Percentiles rank a stretch among this genome's conserved stretches.
Evolutionary conservation across 2,329 filamentous ascomycete genomes (phyloP).

Genomic region (Proliferodiscus dingleyae): DNA sequence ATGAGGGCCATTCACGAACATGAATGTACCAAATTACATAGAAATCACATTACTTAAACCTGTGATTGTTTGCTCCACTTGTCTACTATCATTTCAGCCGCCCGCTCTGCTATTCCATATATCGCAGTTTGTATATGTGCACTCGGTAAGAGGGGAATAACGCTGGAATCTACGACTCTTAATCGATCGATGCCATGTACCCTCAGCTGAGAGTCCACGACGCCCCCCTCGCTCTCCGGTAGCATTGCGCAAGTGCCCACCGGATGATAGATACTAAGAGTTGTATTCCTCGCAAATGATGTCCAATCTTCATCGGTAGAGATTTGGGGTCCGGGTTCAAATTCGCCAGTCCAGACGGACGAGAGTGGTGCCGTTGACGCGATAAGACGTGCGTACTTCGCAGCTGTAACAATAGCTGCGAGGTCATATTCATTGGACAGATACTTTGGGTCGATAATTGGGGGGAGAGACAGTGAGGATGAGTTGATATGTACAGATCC

Average conservation of each 20-base stretch:
- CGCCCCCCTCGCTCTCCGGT: slow-evolving; percentile 10
- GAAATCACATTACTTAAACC: no score
- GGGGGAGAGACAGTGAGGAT: slow-evolving; percentile 33
- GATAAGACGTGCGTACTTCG: slow-evolving; percentile 17
- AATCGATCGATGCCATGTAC: slow-evolving; percentile 10
- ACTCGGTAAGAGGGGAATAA: slow-evolving; percentile 9
- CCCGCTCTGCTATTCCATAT: slow-evolving; percentile 11
- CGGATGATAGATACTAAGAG: slow-evolving; percentile 9
- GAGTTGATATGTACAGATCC: slow-evolving; percentile 52
- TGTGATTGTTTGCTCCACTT: no score
- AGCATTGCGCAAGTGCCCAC: slow-evolving; percentile 15
- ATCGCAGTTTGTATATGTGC: slow-evolving; percentile 7
- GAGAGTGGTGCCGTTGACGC: slow-evolving; percentile 15
- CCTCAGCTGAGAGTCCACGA: slow-evolving; percentile 11
- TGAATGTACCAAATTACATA: no score
- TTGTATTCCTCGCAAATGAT: slow-evolving; percentile 3
- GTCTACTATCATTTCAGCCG: slow-evolving; percentile 6
- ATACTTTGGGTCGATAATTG: slow-evolving; percentile 50
- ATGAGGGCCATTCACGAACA: no score
- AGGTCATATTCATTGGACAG: slow-evolving; percentile 48
- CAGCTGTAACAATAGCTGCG: slow-evolving; percentile 27
- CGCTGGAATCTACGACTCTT: slow-evolving; percentile 14
- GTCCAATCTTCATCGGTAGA: slow-evolving; percentile 5
- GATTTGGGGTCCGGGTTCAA: slow-evolving; percentile 18
- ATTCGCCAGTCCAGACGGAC: slow-evolving; percentile 18